These are phyloP conservation scores for Lichtheimia ramosa DNA, from an alignment of 371 early-diverging fungal species.

Conservation along the genomic window DNA sequence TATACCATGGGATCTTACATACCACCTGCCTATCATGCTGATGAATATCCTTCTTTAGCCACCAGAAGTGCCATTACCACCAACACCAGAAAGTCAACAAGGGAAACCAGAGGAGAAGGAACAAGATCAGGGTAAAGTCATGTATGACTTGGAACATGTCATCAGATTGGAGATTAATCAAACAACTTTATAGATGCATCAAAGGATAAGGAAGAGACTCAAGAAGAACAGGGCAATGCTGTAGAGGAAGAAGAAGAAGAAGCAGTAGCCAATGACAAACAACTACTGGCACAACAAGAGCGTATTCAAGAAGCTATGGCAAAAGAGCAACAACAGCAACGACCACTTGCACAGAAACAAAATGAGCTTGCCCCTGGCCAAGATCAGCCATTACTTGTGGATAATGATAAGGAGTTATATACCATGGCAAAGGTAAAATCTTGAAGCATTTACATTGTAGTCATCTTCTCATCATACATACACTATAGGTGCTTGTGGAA, in stretches of 20 bases:
- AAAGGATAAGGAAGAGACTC: constrained; percentile 1
- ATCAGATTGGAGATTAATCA: too few species aligned
- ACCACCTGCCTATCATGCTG: not conserved
- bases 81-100: constrained; percentile 3
- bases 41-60: not conserved
- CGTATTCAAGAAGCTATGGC: constrained; percentile 25
- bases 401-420: constrained; percentile 56
- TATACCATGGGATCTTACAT: not conserved
- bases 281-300: constrained; percentile 19
- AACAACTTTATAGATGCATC: too few species aligned
- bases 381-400: constrained; percentile 42
- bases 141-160: too few species aligned
- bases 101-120: constrained; percentile 4
- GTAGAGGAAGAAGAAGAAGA: constrained; percentile 8
- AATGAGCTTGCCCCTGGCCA: constrained; percentile 15
- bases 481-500: constrained; percentile 44
- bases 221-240: constrained; percentile 1
- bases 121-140: not conserved
- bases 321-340: constrained; percentile 17
- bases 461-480: too few species aligned
- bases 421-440: constrained; percentile 45
- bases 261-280: constrained; percentile 7
- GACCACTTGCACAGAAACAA: constrained; percentile 28
- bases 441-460: not conserved
- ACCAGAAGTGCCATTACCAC: constrained; percentile 3